phyloP scores from a whole-genome alignment of 2,329 filamentous ascomycete genomes.

The Colletotrichum sp. region DNA sequence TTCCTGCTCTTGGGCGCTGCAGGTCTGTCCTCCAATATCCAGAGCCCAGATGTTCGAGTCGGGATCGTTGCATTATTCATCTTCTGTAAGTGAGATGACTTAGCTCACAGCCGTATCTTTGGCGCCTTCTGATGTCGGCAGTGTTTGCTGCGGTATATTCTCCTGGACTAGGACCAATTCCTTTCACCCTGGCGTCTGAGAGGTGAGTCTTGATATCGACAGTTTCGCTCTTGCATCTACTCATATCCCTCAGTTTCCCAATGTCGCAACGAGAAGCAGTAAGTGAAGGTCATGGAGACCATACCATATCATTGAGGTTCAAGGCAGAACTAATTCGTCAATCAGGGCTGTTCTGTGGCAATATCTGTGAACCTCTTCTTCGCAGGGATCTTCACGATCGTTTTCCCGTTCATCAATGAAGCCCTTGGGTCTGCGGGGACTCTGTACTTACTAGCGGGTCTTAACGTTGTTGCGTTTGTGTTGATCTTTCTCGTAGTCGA shows the following conservation, averaged over 20 bases:
- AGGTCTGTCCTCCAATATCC: neutral
- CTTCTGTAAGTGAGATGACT: neutral
- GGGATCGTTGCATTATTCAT: neutral
- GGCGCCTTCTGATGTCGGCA: neutral
- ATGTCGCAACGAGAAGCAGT: neutral
- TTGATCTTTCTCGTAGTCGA: conserved; percentile 49
- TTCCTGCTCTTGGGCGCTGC: neutral
- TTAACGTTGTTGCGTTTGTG: conserved; percentile 49
- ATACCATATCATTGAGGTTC: neutral
- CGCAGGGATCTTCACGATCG: neutral
- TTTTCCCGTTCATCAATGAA: neutral
- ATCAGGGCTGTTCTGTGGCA: neutral
- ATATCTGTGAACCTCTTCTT: neutral
- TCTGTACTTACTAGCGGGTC: conserved; percentile 19
- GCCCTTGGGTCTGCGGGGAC: neutral
- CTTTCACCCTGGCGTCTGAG: neutral
- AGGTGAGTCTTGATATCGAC: neutral
- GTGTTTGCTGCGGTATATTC: neutral
- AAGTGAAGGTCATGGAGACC: neutral
- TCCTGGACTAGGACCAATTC: neutral
- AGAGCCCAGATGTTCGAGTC: rapidly evolving
- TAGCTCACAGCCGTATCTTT: too few species aligned
- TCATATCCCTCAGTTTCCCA: neutral
- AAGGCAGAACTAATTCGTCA: neutral
- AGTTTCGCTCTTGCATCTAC: neutral